phyloP scores from a whole-genome alignment of 805 yeast species.

The Kodamaea laetipori region DNA sequence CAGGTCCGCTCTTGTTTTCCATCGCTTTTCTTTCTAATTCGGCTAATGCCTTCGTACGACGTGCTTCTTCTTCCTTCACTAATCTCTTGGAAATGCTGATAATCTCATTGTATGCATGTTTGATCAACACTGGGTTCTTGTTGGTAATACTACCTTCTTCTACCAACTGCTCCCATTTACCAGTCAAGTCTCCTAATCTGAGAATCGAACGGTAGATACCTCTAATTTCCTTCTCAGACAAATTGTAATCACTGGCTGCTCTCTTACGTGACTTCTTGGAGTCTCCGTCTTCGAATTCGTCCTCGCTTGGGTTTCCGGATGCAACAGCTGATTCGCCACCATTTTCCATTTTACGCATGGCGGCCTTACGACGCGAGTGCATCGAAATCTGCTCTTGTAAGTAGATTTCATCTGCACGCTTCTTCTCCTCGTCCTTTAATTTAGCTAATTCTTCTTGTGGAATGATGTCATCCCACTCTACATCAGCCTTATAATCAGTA shows the following conservation, averaged over 20 bases:
- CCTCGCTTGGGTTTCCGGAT: constrained; percentile 17
- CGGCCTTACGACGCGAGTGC: constrained; percentile 78
- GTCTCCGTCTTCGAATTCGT: constrained; percentile 41
- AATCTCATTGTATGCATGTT: constrained; percentile 75
- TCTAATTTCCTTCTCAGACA: constrained; percentile 86
- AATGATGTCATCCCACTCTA: constrained; percentile 98
- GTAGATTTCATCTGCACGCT: constrained; percentile 80
- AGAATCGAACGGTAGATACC: constrained; percentile 81
- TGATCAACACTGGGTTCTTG: constrained; percentile 76
- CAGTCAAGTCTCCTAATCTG: constrained; percentile 75
- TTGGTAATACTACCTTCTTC: constrained; percentile 88
- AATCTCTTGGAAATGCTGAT: constrained; percentile 59
- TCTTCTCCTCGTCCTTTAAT: constrained; percentile 88
- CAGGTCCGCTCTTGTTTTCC: constrained; percentile 41
- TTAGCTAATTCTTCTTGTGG: constrained; percentile 91
- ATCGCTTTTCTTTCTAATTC: constrained; percentile 62
- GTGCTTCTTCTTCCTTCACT: constrained; percentile 64
- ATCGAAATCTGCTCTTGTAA: constrained; percentile 87
- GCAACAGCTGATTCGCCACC: constrained; percentile 15
- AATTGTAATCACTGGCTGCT: constrained; percentile 44
- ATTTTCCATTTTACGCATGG: constrained; percentile 56
- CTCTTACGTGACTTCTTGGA: constrained; percentile 29
- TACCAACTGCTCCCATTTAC: constrained; percentile 80
- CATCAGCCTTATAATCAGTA: constrained; percentile 97
- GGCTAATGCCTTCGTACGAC: constrained; percentile 55